Evolutionary conservation across 441 rosid genomes (phyloP).

Genomic region (Gossypium armourianum): DNA sequence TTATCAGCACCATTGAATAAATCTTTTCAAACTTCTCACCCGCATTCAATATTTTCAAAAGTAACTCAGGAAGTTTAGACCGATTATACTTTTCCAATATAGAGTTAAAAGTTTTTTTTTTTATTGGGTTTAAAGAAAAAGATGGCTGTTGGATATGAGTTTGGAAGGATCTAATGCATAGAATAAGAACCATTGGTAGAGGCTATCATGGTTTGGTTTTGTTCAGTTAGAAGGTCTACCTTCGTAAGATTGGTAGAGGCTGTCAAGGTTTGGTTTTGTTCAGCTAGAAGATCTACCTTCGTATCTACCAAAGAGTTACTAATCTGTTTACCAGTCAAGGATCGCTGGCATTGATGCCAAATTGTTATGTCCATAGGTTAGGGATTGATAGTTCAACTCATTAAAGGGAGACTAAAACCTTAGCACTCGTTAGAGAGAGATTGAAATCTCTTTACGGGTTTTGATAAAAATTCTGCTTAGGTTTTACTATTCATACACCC

Average conservation of each 20-base stretch:
- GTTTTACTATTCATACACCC: background rate
- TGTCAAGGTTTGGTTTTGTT: background rate
- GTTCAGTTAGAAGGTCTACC: background rate
- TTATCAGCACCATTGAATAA: background rate
- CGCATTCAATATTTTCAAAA: background rate
- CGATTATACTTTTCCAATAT: background rate
- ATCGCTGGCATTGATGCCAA: background rate
- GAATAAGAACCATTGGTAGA: background rate
- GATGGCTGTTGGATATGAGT: background rate
- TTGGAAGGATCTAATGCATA: background rate
- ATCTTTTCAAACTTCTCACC: background rate
- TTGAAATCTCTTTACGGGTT: background rate
- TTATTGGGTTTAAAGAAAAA: background rate
- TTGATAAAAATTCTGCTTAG: background rate
- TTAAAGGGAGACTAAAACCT: background rate
- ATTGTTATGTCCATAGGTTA: background rate
- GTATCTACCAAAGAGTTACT: background rate
- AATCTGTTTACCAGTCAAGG: background rate
- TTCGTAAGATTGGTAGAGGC: background rate
- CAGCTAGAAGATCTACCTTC: background rate
- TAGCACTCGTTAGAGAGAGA: background rate
- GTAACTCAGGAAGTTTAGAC: background rate
- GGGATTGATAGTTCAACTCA: background rate
- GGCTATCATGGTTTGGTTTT: background rate
- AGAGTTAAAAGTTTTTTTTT: background rate